Conservation (phyloP, 495 filamentous ascomycete species). For the Darksidea phi region DNA sequence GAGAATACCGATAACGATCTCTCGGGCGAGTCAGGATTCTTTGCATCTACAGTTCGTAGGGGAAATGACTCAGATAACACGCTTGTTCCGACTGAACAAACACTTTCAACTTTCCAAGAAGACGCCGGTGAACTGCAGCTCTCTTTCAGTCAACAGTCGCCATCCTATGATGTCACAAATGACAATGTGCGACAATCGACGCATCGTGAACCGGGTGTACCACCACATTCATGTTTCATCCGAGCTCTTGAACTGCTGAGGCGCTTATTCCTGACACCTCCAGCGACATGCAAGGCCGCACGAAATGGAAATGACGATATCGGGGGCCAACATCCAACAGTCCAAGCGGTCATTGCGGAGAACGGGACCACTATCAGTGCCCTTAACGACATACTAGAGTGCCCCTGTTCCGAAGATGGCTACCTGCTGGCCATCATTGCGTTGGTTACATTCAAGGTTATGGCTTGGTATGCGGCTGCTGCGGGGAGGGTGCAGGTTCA, state of each 20-base stretch:
- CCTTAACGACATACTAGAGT: background rate
- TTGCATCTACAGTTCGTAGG: too few relatives aligned
- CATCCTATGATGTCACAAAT: background rate
- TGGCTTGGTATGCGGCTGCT: background rate
- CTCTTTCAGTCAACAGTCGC: background rate
- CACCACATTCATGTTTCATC: background rate
- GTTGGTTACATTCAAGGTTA: background rate
- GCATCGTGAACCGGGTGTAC: background rate
- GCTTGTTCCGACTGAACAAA: too few relatives aligned
- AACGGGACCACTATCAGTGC: background rate
- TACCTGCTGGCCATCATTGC: background rate
- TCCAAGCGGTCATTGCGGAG: background rate
- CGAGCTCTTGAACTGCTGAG: background rate
- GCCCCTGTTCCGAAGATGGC: background rate
- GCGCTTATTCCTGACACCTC: background rate
- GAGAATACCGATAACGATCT: background rate
- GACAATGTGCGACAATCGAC: background rate
- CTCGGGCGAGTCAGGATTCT: background rate
- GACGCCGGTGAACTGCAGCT: background rate
- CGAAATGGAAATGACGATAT: background rate
- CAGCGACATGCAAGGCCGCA: background rate
- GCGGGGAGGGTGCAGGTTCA: background rate
- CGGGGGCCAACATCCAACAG: background rate
- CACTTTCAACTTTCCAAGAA: background rate
- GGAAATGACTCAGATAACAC: too few relatives aligned